Conservation (phyloP, 768 basidiomycete genomes). For the Kwoniella mangroviensis region DNA sequence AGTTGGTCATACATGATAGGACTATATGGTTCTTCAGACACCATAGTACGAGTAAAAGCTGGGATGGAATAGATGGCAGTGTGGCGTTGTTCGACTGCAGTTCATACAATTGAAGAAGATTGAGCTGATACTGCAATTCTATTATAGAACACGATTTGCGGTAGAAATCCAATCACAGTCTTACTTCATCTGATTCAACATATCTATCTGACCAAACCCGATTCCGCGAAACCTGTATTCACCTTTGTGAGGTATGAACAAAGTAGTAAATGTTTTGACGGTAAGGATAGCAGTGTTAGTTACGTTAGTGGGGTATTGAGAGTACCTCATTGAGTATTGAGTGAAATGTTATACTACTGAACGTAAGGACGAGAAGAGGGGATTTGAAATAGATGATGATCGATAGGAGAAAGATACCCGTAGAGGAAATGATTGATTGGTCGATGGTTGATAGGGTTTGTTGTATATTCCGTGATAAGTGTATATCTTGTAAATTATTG, state of each 20-base stretch:
- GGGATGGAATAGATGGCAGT: too few species aligned
- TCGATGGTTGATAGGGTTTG: too few species aligned
- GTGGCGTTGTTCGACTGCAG: too few species aligned
- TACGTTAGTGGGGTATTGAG: constrained; percentile 75
- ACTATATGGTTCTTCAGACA: neutral
- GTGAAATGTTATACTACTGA: too few species aligned
- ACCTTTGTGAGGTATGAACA: constrained; percentile 94
- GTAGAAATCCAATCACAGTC: constrained; percentile 92
- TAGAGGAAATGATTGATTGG: too few species aligned
- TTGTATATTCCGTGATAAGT: too few species aligned
- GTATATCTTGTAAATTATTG: too few species aligned
- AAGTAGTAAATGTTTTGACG: constrained; percentile 72
- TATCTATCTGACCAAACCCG: constrained; percentile 59
- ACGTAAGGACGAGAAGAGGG: neutral
- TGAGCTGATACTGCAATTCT: constrained; percentile 35
- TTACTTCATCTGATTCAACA: constrained; percentile 75
- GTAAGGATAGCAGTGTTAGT: constrained; percentile 87
- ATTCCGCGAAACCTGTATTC: constrained; percentile 59
- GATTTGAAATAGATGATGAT: neutral
- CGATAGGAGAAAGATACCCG: neutral
- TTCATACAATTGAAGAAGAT: too few species aligned
- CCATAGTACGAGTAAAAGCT: too few species aligned
- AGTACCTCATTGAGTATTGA: constrained; percentile 27
- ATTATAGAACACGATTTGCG: constrained; percentile 93
- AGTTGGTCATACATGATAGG: constrained; percentile 18